Evolutionary conservation across 139 green algal genomes (phyloP), one percentile per base, ranked within the genome.

Genomic region (Astrephomene gubernaculifera): DNA sequence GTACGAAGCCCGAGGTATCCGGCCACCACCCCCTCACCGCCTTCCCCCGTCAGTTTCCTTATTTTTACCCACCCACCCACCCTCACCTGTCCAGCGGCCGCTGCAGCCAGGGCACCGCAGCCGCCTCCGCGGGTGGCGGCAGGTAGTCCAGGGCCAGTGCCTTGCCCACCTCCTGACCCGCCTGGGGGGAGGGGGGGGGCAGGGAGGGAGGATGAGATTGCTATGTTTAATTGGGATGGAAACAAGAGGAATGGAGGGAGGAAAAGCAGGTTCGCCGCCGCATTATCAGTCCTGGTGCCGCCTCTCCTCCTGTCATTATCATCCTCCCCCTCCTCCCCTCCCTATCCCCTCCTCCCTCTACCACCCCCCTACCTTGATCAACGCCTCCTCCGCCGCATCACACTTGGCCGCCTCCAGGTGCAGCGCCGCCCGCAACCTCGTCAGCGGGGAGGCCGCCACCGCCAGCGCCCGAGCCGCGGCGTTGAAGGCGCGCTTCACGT

Each of bases 401-500:
- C 87, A 88, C 73, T 92, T 93, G 4, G 90, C 93, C 7, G 90
- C 65, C 86, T 95, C 93, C 57, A 95, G 79, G 79, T 94, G 93
- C 69, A 95, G 85, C 61, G 78, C 49, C 39, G 88, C 88, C 36
- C 91, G 76, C 67, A 94, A 88, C 27, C 85, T 73, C 4, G 90
- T 79, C 36, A 93, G 75, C 8, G 90, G 93, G 4, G 85, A 92
- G 29, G 65, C 61, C 7, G 92, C 83, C 83, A 82, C 79, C 73
- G 90, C 87, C 74, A 95, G 76, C 9, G 93, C 93, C 27, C 87
- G 86, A 2, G 91, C 91, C 2, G 90, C 91, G 53, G 79, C 78
- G 64, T 91, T 88, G 71, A 94, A 94, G 31, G 84, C 60, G 29
- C 86, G 88, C 83, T 91, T 92, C 3, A 94, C 61, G 35, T 88